These are phyloP conservation scores for Curvularia sp. DNA, from an alignment of 2,329 filamentous ascomycete genomes.

Conservation along the genomic window DNA sequence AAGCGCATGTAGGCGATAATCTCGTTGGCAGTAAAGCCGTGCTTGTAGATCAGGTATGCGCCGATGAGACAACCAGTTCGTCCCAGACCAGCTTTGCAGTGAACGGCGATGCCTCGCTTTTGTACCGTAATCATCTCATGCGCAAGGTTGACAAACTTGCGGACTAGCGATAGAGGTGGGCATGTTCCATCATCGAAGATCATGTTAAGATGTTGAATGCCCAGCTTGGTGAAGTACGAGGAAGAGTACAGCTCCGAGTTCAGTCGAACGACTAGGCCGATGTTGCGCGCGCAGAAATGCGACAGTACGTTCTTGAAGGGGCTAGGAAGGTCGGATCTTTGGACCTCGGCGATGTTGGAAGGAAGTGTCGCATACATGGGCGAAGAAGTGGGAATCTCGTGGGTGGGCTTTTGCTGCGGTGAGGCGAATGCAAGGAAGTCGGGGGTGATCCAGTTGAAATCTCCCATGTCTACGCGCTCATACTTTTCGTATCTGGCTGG, in stretches of 20 bases:
- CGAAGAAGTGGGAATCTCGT: conserved; percentile 74
- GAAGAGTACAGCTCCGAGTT: conserved; percentile 97
- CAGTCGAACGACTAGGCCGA: conserved; percentile 91
- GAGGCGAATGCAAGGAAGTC: conserved; percentile 96
- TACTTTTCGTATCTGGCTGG: conserved; percentile 80
- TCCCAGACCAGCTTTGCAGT: conserved; percentile 97
- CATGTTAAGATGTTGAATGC: conserved; percentile 97
- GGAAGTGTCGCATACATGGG: conserved; percentile 78
- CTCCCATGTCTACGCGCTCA: conserved; percentile 95
- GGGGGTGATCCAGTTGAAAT: conserved; percentile 99
- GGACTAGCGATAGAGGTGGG: conserved; percentile 84
- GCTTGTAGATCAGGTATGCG: conserved; percentile 95
- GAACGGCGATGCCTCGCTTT: conserved; percentile 93
- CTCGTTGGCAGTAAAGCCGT: conserved; percentile 97
- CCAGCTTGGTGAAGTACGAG: conserved; percentile 94
- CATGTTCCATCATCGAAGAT: conserved; percentile 99
- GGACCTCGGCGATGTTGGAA: conserved; percentile 75
- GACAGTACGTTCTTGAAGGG: conserved; percentile 96
- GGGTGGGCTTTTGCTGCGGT: conserved; percentile 80
- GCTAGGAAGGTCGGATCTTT: conserved; percentile 73
- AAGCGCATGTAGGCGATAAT: conserved; percentile 98
- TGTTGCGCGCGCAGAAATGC: conserved; percentile 86
- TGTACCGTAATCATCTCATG: conserved; percentile 92
- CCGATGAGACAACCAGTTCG: conserved; percentile 96
- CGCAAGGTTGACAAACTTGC: conserved; percentile 92